Evolutionary conservation across 2,329 filamentous ascomycete genomes (phyloP), one percentile per base, ranked within the genome.

Genomic region (Neoascochyta sp.): DNA sequence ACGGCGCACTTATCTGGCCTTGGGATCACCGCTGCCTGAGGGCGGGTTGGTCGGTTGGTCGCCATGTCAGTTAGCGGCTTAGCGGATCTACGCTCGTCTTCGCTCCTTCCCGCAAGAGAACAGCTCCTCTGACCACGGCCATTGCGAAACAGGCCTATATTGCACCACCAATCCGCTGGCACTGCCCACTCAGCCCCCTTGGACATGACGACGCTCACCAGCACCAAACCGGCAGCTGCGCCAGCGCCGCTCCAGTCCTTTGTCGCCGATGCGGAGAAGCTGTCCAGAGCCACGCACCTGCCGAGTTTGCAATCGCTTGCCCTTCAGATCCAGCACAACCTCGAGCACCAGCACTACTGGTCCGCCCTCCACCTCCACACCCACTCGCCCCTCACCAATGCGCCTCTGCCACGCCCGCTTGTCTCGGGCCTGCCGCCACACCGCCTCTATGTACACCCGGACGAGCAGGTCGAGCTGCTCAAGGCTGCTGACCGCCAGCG

Each of bases 271-370:
- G 24, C 41, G 25, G 30, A 31, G 20, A 33, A 35, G 31, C 28
- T 32, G 22, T 23, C 34, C 15, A 28, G 18, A 28, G 32, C 31
- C 28, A 30, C 45, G 11, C 54, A 56, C 49, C 52, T 52, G 39
- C 53, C 55, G 28, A 36, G 47, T 50, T 36, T 58, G 49, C 64
- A 68, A 47, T 63, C 72, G 28, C 73, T 85, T 26, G 73, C 77
- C 24, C 61, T 71, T 16, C 70, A 78, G 27, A 78, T 89, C 27
- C 68, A 78, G 30, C 75, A 81, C 59, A 88, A 89, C 59, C 75
- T 92, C 26, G 70, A 76, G 46, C 71, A 83, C 57, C 83, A 89
- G 60, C 85, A 90, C 60, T 75, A 81, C 54, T 92, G 86, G 86
- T 76, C 74, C 13, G 60, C 70, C 13, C 63, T 89, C 24, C 62